Percentiles rank a stretch among this genome's conserved stretches.
phyloP scores from a whole-genome alignment of 1,139 yeast genomes.

The Kluyveromyces sp. region DNA sequence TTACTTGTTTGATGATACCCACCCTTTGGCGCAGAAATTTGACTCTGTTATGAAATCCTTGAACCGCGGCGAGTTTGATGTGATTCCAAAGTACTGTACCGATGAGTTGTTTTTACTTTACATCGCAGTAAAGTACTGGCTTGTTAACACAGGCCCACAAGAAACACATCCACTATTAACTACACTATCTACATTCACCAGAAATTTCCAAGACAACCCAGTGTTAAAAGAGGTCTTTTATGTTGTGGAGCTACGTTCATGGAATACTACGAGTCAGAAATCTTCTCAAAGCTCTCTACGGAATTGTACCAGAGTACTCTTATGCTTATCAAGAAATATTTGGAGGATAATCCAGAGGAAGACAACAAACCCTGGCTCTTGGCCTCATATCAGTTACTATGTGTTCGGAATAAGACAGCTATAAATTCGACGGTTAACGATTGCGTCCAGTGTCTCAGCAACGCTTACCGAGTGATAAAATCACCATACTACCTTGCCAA shows the following conservation, averaged over 20 bases:
- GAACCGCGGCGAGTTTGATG: conserved; percentile 8
- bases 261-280: conserved; percentile 24
- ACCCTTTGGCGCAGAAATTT: conserved; percentile 9
- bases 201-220: conserved; percentile 25
- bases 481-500: conserved; percentile 1
- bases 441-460: conserved; percentile 28
- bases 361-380: conserved; percentile 31
- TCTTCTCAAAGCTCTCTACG: conserved; percentile 19
- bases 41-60: conserved; percentile 5
- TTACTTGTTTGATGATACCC: conserved; percentile 7
- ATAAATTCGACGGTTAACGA: conserved; percentile 27
- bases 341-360: conserved; percentile 9
- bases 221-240: conserved; percentile 31
- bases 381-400: conserved; percentile 33
- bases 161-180: conserved; percentile 36
- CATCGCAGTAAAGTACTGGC: conserved; percentile 33
- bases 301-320: conserved; percentile 25
- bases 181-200: conserved; percentile 34
- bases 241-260: conserved; percentile 36
- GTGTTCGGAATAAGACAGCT: conserved; percentile 32
- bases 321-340: conserved; percentile 13
- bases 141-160: conserved; percentile 38
- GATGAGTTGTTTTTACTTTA: conserved; percentile 28
- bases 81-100: conserved; percentile 3
- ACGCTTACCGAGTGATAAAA: conserved; percentile 25